Evolutionary conservation across 139 green algal species (phyloP).

Genomic region (Coelastrella sp.): DNA sequence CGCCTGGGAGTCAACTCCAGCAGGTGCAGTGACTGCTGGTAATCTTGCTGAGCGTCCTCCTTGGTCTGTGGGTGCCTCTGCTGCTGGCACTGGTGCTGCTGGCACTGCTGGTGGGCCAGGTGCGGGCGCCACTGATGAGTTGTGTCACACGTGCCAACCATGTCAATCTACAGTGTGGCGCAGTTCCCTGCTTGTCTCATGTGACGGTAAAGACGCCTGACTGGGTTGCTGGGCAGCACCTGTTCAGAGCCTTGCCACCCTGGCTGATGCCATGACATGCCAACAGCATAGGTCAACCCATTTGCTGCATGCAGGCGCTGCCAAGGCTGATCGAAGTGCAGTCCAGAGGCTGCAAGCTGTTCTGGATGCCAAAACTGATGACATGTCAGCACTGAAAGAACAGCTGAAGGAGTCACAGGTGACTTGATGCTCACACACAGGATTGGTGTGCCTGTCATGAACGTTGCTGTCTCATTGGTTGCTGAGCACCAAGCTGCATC

Average conservation of each 20-base stretch:
- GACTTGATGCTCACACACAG: neutral
- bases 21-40: neutral
- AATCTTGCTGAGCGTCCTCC: constrained; percentile 8
- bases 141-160: neutral
- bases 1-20: constrained; percentile 5
- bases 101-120: neutral
- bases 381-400: constrained; percentile 5
- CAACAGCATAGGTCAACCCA: no score
- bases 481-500: no score
- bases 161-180: neutral
- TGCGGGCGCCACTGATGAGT: neutral
- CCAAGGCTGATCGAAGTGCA: neutral
- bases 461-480: no score
- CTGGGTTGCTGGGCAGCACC: no score
- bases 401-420: constrained; percentile 40
- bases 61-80: constrained; percentile 16
- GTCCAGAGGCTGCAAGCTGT: constrained; percentile 23
- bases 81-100: neutral
- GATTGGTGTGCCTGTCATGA: no score
- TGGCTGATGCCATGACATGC: no score
- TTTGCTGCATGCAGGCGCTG: neutral
- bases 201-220: no score
- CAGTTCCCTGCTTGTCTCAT: neutral
- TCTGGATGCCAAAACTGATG: constrained; percentile 33
- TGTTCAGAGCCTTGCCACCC: no score